phyloP scores from a whole-genome alignment of 441 rosid species.

The Populus hybrid region DNA sequence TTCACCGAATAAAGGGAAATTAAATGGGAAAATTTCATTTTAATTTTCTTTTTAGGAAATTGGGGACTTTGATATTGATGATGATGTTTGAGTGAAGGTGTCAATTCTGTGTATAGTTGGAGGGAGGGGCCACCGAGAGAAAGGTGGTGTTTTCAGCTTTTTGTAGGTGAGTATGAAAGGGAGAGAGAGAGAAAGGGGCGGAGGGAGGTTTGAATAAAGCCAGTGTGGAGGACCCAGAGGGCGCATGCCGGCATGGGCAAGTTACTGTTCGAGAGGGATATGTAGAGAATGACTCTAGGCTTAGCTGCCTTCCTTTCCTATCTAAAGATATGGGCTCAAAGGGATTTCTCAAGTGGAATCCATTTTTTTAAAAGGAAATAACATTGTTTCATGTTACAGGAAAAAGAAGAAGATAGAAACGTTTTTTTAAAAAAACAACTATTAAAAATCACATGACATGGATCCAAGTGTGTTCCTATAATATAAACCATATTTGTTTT shows the following conservation, averaged over 20 bases:
- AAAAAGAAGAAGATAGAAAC: no score
- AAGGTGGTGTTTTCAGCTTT: background rate
- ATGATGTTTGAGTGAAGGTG: background rate
- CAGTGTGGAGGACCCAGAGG: background rate
- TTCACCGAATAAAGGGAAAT: background rate
- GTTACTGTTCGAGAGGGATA: slow-evolving; percentile 12
- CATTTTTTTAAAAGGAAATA: no score
- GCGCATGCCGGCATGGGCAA: background rate
- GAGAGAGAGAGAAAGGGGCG: background rate
- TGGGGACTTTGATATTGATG: no score
- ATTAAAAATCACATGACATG: no score
- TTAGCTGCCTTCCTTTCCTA: background rate
- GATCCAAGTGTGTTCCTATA: no score
- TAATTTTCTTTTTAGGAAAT: background rate
- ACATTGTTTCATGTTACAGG: no score
- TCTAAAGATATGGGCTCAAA: background rate
- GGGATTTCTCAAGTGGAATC: no score
- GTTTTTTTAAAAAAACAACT: no score
- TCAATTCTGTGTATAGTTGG: background rate
- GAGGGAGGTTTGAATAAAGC: background rate
- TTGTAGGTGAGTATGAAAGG: background rate
- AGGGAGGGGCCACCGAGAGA: slow-evolving; percentile 3
- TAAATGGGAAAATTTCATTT: no score
- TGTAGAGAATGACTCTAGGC: background rate
- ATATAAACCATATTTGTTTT: no score